These are phyloP conservation scores for Geranium incanum DNA, from an alignment of 441 rosid species.

Conservation along the genomic window DNA sequence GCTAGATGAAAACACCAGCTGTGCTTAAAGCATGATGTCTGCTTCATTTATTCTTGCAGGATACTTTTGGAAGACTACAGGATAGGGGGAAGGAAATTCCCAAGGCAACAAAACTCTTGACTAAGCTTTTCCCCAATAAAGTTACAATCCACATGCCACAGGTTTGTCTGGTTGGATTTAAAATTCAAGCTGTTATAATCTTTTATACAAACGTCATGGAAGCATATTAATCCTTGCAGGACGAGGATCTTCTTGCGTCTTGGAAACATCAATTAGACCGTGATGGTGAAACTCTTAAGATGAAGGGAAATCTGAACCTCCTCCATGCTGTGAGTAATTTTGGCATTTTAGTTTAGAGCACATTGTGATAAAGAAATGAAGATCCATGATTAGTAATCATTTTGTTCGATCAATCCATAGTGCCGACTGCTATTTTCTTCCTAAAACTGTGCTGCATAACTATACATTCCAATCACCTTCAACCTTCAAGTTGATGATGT, in stretches of 20 bases:
- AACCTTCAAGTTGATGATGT: background rate
- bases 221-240: slow-evolving; percentile 40
- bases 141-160: slow-evolving; percentile 90
- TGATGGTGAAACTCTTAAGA: slow-evolving; percentile 83
- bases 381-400: background rate
- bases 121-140: slow-evolving; percentile 92
- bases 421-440: background rate
- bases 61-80: slow-evolving; percentile 75
- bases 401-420: background rate
- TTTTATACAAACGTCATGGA: background rate
- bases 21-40: background rate
- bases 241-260: slow-evolving; percentile 75
- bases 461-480: background rate
- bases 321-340: slow-evolving; percentile 59
- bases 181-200: slow-evolving; percentile 6
- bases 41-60: slow-evolving; percentile 37
- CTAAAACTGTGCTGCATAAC: background rate
- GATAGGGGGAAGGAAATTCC: slow-evolving; percentile 88
- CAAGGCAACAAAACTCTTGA: slow-evolving; percentile 76
- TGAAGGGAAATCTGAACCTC: slow-evolving; percentile 60
- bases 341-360: background rate
- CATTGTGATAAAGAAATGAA: background rate
- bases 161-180: slow-evolving; percentile 33
- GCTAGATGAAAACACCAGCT: slow-evolving; percentile 6
- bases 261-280: slow-evolving; percentile 95